These are phyloP conservation scores for Macroventuria anomochaeta DNA, from an alignment of 2,329 filamentous ascomycete genomes.

Conservation along the genomic window DNA sequence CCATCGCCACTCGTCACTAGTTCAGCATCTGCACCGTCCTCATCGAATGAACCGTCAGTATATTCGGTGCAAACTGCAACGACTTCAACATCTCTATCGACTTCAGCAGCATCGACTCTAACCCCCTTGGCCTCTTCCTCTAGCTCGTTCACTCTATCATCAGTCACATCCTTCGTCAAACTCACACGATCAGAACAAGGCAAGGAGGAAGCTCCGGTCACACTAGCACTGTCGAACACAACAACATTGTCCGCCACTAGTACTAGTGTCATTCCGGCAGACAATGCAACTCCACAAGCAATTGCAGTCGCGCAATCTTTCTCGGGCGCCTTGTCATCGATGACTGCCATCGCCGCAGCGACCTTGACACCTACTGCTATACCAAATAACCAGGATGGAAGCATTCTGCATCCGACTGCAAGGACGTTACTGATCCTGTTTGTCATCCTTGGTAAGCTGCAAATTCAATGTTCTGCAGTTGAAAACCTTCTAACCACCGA, in stretches of 20 bases:
- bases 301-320: slow-evolving; percentile 1
- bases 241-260: background rate
- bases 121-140: background rate
- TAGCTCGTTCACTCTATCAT: background rate
- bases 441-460: slow-evolving; percentile 10
- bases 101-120: background rate
- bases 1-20: background rate
- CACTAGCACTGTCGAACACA: background rate
- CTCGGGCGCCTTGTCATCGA: background rate
- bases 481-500: no score
- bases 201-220: background rate
- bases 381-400: background rate
- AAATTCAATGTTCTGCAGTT: no score
- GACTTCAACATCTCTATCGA: background rate
- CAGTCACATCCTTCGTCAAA: slow-evolving; percentile 6
- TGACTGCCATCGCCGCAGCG: background rate
- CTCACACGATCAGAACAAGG: slow-evolving; percentile 3
- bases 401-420: slow-evolving; percentile 2
- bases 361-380: background rate
- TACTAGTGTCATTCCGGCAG: background rate
- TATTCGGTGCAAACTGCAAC: background rate
- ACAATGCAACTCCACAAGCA: background rate
- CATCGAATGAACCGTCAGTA: no score
- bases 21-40: background rate
- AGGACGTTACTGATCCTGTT: slow-evolving; percentile 6